Conservation (phyloP, 2,329 filamentous ascomycete genomes). For the Aspergillus brunneoviolaceus region DNA sequence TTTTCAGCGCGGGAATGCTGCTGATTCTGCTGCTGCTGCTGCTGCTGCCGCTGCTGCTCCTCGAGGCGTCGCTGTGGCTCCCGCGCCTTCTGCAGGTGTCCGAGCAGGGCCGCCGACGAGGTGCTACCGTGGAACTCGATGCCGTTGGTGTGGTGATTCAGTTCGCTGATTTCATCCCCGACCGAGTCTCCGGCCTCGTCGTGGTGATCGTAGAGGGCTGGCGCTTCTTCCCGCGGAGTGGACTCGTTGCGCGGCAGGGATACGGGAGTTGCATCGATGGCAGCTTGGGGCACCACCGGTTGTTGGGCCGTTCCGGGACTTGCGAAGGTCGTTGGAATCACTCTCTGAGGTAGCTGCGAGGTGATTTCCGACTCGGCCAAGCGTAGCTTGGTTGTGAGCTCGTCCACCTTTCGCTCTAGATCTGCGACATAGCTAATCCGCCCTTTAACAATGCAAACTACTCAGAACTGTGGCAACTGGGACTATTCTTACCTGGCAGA, state of each 20-base stretch:
- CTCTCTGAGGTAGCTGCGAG: conserved; percentile 11
- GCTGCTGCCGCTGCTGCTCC: conserved; percentile 3
- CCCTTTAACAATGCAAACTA: neutral
- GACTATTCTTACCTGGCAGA: conserved; percentile 26
- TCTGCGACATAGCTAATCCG: conserved; percentile 34
- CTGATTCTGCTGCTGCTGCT: conserved; percentile 5
- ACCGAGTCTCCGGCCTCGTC: conserved; percentile 27
- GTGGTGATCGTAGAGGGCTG: conserved; percentile 17
- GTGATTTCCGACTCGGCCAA: conserved; percentile 20
- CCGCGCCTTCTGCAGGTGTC: conserved; percentile 39
- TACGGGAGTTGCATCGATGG: conserved; percentile 23
- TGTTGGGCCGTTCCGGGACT: neutral
- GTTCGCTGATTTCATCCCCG: conserved; percentile 44
- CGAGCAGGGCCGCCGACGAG: conserved; percentile 48
- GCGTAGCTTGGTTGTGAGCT: conserved; percentile 29
- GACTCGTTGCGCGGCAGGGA: conserved; percentile 24
- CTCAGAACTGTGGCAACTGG: neutral
- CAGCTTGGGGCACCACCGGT: conserved; percentile 4
- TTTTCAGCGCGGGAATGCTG: conserved; percentile 3
- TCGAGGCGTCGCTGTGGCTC: conserved; percentile 23
- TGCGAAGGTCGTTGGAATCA: neutral
- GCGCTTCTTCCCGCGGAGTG: conserved; percentile 19
- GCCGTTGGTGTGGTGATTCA: conserved; percentile 48
- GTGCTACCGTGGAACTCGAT: conserved; percentile 52
- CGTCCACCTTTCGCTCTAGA: conserved; percentile 36